Percentiles rank a stretch among this genome's conserved stretches.
Evolutionary conservation across 2,329 filamentous ascomycete genomes (phyloP).

Genomic region (Cercospora sojina): DNA sequence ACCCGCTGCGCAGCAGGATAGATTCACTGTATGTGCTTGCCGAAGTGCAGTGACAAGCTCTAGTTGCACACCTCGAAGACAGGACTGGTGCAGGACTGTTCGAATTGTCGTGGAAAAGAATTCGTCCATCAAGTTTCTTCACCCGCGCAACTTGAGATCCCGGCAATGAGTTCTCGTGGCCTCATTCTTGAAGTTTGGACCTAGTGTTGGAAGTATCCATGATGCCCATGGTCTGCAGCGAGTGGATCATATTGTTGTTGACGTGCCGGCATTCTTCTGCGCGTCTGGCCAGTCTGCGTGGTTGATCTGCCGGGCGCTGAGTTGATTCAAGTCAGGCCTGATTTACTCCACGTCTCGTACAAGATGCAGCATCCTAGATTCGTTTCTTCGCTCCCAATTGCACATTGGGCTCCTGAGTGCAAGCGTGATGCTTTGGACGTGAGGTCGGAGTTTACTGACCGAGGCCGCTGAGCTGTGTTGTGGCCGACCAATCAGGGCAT

Average conservation of each 20-base stretch:
- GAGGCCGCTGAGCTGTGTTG: background rate
- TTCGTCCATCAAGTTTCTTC: background rate
- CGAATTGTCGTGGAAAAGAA: background rate
- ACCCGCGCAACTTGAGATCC: background rate
- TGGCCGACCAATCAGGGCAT: conserved; percentile 6
- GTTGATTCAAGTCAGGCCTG: background rate
- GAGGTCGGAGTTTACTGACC: background rate
- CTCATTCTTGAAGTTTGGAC: background rate
- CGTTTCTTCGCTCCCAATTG: background rate
- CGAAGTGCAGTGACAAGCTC: background rate
- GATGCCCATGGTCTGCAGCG: background rate
- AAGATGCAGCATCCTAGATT: background rate
- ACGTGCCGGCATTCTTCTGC: background rate
- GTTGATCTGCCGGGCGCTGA: background rate
- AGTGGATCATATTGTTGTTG: background rate
- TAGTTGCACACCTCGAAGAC: background rate
- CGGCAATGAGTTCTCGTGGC: background rate
- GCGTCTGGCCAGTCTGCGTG: background rate
- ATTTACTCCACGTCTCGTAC: background rate
- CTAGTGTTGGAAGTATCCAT: background rate
- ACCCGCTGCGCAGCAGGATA: background rate
- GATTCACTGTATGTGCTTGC: background rate
- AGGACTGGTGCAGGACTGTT: background rate
- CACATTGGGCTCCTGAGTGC: too few species aligned
- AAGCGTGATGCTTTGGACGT: background rate